A percentile compares a stretch with the other conserved stretches of the same genome.
These are phyloP conservation scores for Phytophthora meadii DNA, from an alignment of 352 stramenopile species.

Conservation along the genomic window DNA sequence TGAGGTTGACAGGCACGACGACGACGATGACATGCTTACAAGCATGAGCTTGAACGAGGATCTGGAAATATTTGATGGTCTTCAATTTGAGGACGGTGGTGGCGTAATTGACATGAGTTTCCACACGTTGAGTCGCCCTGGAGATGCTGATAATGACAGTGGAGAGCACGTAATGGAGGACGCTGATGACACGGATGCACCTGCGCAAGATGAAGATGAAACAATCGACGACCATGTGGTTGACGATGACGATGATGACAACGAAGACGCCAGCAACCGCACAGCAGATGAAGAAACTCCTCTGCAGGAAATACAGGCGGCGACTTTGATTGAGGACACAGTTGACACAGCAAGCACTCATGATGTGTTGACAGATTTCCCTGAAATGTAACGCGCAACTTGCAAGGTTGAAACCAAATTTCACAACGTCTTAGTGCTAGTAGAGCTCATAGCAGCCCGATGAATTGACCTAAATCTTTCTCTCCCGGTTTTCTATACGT, in stretches of 20 bases:
- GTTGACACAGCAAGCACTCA: not conserved
- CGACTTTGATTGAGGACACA: conserved; percentile 4
- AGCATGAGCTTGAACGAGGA: conserved; percentile 82
- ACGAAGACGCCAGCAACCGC: conserved; percentile 35
- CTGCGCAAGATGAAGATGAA: conserved; percentile 49
- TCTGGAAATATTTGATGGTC: conserved; percentile 84
- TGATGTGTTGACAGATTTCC: conserved; percentile 26
- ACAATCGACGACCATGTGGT: conserved; percentile 59
- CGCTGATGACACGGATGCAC: conserved; percentile 45
- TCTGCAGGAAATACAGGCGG: conserved; percentile 19
- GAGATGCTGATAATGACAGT: conserved; percentile 33
- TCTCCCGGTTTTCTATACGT: conserved; percentile 77
- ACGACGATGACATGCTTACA: conserved; percentile 73
- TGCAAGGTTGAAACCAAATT: conserved; percentile 4
- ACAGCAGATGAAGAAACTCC: conserved; percentile 11
- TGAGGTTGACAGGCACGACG: conserved; percentile 19
- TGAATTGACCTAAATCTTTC: conserved; percentile 71
- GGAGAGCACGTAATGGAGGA: conserved; percentile 41
- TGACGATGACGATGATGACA: conserved; percentile 73
- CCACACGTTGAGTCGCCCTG: conserved; percentile 29
- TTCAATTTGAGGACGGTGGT: conserved; percentile 86
- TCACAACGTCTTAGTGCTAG: conserved; percentile 19
- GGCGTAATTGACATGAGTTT: conserved; percentile 83
- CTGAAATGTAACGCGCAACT: conserved; percentile 34
- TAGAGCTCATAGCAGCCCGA: conserved; percentile 66